A percentile compares a stretch with the other conserved stretches of the same genome.
phyloP scores from a whole-genome alignment of 257 asterid species.

The Solanum etuberosum region DNA sequence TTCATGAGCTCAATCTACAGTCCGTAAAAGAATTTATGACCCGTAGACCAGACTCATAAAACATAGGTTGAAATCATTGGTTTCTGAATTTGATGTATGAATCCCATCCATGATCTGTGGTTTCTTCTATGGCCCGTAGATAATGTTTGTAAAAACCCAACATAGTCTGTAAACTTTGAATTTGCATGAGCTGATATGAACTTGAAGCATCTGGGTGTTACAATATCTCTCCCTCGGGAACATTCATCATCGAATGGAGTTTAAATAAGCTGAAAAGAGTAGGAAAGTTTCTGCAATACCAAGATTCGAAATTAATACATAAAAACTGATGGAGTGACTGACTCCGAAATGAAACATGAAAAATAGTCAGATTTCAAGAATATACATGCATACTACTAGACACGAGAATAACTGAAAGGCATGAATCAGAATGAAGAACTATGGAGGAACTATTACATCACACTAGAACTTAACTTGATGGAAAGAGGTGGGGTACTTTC shows the following conservation, averaged over 20 bases:
- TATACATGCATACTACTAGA: not conserved
- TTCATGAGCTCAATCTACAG: too few species aligned
- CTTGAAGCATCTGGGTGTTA: not conserved
- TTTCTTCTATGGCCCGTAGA: too few species aligned
- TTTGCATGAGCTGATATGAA: too few species aligned
- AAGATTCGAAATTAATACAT: not conserved
- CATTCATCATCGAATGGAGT: not conserved
- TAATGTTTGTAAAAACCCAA: too few species aligned
- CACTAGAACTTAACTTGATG: not conserved
- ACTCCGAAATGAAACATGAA: not conserved
- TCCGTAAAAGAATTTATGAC: too few species aligned
- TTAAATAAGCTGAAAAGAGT: not conserved
- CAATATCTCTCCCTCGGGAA: not conserved
- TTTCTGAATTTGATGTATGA: too few species aligned
- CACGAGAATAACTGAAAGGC: not conserved
- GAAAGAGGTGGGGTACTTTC: not conserved
- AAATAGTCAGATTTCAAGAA: not conserved
- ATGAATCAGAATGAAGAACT: not conserved
- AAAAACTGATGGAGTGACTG: too few species aligned
- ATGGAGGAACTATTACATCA: not conserved
- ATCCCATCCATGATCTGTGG: too few species aligned
- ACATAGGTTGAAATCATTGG: too few species aligned
- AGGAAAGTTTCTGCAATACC: not conserved
- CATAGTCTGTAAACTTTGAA: too few species aligned
- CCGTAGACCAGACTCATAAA: too few species aligned